phyloP scores from a whole-genome alignment of 2,329 filamentous ascomycete genomes.

The Aspergillus eucalypticola region DNA sequence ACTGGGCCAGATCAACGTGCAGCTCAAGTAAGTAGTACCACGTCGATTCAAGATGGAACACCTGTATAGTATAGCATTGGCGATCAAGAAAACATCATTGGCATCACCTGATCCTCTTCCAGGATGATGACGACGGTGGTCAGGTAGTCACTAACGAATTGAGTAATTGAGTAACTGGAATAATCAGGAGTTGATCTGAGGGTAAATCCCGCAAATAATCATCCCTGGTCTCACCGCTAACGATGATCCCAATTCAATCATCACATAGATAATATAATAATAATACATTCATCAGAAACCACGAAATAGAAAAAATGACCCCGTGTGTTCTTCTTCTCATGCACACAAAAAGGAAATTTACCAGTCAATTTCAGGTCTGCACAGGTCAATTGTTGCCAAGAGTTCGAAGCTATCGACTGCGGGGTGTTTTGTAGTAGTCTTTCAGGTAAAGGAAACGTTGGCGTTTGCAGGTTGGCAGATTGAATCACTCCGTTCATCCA shows the following conservation, averaged over 20 bases:
- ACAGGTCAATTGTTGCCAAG: neutral
- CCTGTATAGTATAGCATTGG: neutral
- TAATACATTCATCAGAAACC: neutral
- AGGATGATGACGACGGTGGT: neutral
- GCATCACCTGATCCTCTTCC: neutral
- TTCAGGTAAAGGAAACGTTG: neutral
- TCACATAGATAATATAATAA: neutral
- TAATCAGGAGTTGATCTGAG: neutral
- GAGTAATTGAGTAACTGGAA: neutral
- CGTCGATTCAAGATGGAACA: neutral
- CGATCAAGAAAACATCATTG: neutral
- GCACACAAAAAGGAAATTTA: neutral
- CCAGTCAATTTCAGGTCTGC: neutral
- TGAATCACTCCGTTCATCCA: neutral
- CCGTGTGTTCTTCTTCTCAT: neutral
- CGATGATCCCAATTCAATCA: slow-evolving; percentile 2
- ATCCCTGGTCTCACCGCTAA: neutral
- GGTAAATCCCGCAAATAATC: slow-evolving; percentile 1
- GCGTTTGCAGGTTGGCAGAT: neutral
- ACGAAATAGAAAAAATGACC: neutral
- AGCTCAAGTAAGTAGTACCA: neutral
- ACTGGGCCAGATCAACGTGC: neutral
- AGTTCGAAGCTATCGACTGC: neutral
- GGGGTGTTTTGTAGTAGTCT: neutral
- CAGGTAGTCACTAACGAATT: neutral